phyloP scores from a whole-genome alignment of 768 basidiomycete species.

The Inosperma sp. region DNA sequence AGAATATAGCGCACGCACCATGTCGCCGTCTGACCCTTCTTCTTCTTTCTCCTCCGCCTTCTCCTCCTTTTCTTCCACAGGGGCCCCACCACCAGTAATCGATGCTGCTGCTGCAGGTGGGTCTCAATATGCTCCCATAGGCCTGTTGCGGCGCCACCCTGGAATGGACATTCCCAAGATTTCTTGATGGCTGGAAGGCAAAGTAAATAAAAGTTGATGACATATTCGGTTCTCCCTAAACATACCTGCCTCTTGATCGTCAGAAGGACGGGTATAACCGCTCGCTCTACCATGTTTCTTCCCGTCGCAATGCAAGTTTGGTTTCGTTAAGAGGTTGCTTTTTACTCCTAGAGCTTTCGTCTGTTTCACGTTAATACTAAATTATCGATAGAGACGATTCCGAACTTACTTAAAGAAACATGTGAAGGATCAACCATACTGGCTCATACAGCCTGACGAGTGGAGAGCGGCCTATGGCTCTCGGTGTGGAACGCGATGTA shows the following conservation, averaged over 20 bases:
- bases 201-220: neutral
- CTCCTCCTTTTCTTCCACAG: no score
- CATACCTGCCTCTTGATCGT: neutral
- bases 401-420: slow-evolving; percentile 52
- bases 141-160: neutral
- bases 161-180: neutral
- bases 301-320: slow-evolving; percentile 67
- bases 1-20: no score
- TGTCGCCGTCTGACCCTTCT: no score
- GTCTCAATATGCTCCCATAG: neutral
- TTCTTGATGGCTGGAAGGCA: neutral
- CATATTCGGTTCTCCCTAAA: neutral
- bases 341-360: slow-evolving; percentile 36
- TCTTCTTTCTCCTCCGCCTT: no score
- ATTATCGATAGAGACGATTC: neutral
- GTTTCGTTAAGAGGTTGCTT: slow-evolving; percentile 69
- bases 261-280: neutral
- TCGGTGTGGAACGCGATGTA: slow-evolving; percentile 27
- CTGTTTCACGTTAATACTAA: slow-evolving; percentile 9
- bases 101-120: no score
- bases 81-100: no score
- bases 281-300: slow-evolving; percentile 48
- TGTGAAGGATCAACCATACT: slow-evolving; percentile 66
- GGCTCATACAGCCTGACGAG: slow-evolving; percentile 66
- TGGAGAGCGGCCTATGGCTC: slow-evolving; percentile 41